phyloP scores from a whole-genome alignment of 2,329 filamentous ascomycete species.

The Aspergillus udagawae region DNA sequence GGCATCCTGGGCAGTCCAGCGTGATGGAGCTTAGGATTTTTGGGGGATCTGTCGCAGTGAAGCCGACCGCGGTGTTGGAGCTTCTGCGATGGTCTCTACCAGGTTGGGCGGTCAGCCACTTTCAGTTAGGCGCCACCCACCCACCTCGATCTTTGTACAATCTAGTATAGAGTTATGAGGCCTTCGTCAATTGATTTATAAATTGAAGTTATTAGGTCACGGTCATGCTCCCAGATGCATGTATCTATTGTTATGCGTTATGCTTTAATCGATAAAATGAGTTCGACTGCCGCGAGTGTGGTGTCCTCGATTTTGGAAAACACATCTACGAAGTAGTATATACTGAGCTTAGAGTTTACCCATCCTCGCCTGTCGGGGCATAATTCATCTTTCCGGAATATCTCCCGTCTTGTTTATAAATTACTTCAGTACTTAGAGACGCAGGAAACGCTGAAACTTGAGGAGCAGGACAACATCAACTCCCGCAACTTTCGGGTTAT shows the following conservation, averaged over 20 bases:
- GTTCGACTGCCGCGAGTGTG: neutral
- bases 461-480: no score
- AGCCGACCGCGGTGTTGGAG: conserved; percentile 17
- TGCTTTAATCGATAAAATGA: neutral
- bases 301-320: neutral
- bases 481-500: no score
- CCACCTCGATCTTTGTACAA: neutral
- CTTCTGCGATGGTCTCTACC: conserved; percentile 5
- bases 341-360: no score
- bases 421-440: no score
- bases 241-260: neutral
- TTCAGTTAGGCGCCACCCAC: conserved; percentile 20
- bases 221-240: neutral
- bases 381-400: no score
- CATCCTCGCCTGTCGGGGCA: no score
- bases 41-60: conserved; percentile 15
- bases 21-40: conserved; percentile 4
- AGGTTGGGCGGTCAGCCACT: conserved; percentile 16
- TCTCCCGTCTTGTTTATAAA: no score
- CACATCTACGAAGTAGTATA: no score
- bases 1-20: conserved; percentile 37
- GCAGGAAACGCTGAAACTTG: no score
- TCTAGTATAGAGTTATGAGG: neutral
- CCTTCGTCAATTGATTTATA: neutral
- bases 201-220: neutral